Conservation (phyloP, 495 filamentous ascomycete genomes). For the Aspergillus funiculosus region DNA sequence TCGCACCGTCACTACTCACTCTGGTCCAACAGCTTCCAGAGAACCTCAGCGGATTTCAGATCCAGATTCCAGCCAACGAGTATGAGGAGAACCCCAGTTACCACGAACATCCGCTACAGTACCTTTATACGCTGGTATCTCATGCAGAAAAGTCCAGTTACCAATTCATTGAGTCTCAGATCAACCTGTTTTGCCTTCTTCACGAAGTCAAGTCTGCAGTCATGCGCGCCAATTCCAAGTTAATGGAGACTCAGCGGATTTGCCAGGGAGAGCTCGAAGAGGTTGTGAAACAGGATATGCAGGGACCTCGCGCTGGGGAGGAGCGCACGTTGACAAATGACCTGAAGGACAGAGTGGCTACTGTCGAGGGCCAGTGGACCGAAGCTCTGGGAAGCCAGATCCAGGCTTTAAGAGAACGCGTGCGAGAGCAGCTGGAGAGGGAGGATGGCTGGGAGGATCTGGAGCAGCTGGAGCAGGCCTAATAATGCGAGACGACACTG, state of each 20-base stretch:
- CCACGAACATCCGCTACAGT: conserved; percentile 72
- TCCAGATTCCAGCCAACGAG: conserved; percentile 68
- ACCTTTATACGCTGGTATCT: conserved; percentile 72
- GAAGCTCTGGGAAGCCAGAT: conserved; percentile 60
- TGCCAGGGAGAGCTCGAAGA: conserved; percentile 50
- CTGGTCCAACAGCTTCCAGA: conserved; percentile 72
- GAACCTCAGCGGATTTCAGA: conserved; percentile 51
- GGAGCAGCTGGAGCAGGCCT: conserved; percentile 41
- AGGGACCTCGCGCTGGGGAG: conserved; percentile 57
- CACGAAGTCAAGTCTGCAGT: conserved; percentile 87
- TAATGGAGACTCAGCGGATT: conserved; percentile 53
- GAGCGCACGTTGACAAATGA: conserved; percentile 71
- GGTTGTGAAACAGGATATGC: conserved; percentile 49
- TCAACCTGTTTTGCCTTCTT: conserved; percentile 83
- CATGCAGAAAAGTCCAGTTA: conserved; percentile 89
- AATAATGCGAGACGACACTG: conserved; percentile 7
- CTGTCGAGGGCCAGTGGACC: conserved; percentile 83
- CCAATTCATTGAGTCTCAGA: conserved; percentile 94
- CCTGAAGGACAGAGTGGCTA: conserved; percentile 81
- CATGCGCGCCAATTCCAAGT: conserved; percentile 51
- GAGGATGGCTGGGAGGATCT: conserved; percentile 71
- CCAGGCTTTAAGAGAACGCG: conserved; percentile 48
- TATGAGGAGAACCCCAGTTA: conserved; percentile 82
- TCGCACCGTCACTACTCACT: conserved; percentile 72
- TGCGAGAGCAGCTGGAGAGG: conserved; percentile 58